phyloP scores from a whole-genome alignment of 306 rosid species.

The Hippophae tibetana region DNA sequence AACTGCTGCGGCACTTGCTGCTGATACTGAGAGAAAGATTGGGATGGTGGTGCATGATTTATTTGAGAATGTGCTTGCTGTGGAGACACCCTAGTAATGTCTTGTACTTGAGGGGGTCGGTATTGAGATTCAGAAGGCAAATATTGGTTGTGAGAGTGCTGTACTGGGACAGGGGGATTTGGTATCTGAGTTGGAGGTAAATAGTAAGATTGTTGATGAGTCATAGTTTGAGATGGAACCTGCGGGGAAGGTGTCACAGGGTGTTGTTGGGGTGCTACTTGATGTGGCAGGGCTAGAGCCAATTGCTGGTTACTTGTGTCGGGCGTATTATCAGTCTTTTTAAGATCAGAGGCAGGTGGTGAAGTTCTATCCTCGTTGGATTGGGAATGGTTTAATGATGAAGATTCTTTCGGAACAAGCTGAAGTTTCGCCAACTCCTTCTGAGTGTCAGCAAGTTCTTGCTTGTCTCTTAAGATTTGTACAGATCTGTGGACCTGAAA shows the following conservation, averaged over 20 bases:
- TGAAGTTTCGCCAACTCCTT: slow-evolving; percentile 94
- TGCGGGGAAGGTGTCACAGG: slow-evolving; percentile 42
- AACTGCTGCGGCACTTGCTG: slow-evolving; percentile 33
- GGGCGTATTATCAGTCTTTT: slow-evolving; percentile 49
- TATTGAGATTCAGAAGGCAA: slow-evolving; percentile 65
- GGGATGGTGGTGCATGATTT: slow-evolving; percentile 49
- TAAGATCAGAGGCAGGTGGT: slow-evolving; percentile 43
- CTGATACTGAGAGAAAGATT: slow-evolving; percentile 68
- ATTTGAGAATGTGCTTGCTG: slow-evolving; percentile 55
- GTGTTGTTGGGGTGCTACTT: slow-evolving; percentile 51
- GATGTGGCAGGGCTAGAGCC: slow-evolving; percentile 86
- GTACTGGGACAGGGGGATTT: slow-evolving; percentile 33
- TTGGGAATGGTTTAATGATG: slow-evolving; percentile 61
- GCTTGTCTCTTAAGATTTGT: slow-evolving; percentile 91
- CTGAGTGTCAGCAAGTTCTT: slow-evolving; percentile 90
- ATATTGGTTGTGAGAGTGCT: slow-evolving; percentile 58
- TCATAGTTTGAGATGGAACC: slow-evolving; percentile 45
- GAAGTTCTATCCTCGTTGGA: slow-evolving; percentile 70
- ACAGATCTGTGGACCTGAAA: slow-evolving; percentile 94
- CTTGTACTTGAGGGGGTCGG: slow-evolving; percentile 51
- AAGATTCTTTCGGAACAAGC: slow-evolving; percentile 73
- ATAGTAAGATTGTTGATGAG: slow-evolving; percentile 57
- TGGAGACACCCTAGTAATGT: slow-evolving; percentile 44
- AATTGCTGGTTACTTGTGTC: slow-evolving; percentile 70
- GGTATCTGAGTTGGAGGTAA: slow-evolving; percentile 48